These are phyloP conservation scores for Daldinia vernicosa DNA, from an alignment of 495 filamentous ascomycete genomes.

Conservation along the genomic window DNA sequence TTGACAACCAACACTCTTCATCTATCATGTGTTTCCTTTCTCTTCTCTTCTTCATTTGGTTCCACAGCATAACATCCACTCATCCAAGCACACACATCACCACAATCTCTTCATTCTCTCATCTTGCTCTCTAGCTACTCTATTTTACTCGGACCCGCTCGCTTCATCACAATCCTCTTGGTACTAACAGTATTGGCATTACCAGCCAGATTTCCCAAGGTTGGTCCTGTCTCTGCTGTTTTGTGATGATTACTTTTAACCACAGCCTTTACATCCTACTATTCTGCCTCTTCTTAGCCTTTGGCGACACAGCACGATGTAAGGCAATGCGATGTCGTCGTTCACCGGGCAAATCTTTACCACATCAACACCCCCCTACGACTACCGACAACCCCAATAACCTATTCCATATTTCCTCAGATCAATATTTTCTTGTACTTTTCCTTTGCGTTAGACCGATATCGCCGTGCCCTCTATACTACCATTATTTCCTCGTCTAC, in stretches of 20 bases:
- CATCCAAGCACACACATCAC: constrained; percentile 50
- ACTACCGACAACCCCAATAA: neutral
- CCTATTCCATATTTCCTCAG: neutral
- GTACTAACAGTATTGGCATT: constrained; percentile 53
- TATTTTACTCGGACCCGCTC: constrained; percentile 63
- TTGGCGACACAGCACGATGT: neutral
- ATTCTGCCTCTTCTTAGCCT: neutral
- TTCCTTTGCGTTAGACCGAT: neutral
- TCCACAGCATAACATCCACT: constrained; percentile 62
- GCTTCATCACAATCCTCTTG: constrained; percentile 61
- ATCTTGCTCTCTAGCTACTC: constrained; percentile 66
- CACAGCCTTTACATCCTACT: neutral
- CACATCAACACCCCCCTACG: neutral
- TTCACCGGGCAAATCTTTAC: neutral
- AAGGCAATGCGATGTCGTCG: neutral
- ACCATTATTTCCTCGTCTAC: neutral
- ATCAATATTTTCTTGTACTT: neutral
- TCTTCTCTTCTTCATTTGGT: constrained; percentile 47
- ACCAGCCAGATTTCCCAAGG: constrained; percentile 44
- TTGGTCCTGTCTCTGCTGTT: constrained; percentile 14
- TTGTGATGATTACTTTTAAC: neutral
- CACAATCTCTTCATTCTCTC: constrained; percentile 55
- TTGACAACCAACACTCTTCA: constrained; percentile 2
- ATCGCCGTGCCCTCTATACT: neutral
- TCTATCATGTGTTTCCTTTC: constrained; percentile 26